Conservation (phyloP, 768 basidiomycete genomes). For the Crucibulum laeve region DNA sequence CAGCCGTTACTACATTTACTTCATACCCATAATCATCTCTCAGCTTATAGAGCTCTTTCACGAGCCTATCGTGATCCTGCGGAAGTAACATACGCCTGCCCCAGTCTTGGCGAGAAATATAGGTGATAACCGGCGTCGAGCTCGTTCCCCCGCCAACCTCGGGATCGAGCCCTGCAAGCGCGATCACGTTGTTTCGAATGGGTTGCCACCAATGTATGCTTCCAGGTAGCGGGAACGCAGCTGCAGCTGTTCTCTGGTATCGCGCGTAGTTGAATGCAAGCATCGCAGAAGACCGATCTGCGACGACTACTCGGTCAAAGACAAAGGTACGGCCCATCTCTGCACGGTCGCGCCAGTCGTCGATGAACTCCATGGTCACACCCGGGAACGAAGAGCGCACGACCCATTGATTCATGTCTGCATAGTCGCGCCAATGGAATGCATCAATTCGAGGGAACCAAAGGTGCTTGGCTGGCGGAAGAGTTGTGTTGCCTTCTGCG, state of each 20-base stretch:
- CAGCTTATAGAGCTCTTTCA: slow-evolving; percentile 66
- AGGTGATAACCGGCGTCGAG: slow-evolving; percentile 80
- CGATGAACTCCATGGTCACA: slow-evolving; percentile 70
- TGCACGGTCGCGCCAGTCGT: slow-evolving; percentile 81
- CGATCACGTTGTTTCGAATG: slow-evolving; percentile 66
- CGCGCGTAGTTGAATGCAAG: slow-evolving; percentile 57
- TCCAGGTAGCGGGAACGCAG: slow-evolving; percentile 71
- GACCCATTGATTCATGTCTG: slow-evolving; percentile 87
- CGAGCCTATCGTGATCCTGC: slow-evolving; percentile 75
- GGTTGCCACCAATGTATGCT: slow-evolving; percentile 84
- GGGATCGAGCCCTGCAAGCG: slow-evolving; percentile 58
- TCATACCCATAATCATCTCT: slow-evolving; percentile 75
- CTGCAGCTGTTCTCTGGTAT: slow-evolving; percentile 74
- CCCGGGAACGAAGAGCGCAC: slow-evolving; percentile 79
- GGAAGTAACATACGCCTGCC: slow-evolving; percentile 75
- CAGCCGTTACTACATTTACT: slow-evolving; percentile 83
- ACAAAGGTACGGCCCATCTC: slow-evolving; percentile 67
- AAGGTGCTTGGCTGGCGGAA: slow-evolving; percentile 72
- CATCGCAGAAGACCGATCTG: slow-evolving; percentile 85
- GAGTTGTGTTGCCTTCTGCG: slow-evolving; percentile 58
- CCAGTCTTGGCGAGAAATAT: slow-evolving; percentile 88
- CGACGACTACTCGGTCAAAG: slow-evolving; percentile 83
- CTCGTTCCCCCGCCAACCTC: slow-evolving; percentile 40
- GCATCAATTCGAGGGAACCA: slow-evolving; percentile 73
- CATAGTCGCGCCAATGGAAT: slow-evolving; percentile 86